Conservation (phyloP, 495 filamentous ascomycete species). For the Cercophora sp. region DNA sequence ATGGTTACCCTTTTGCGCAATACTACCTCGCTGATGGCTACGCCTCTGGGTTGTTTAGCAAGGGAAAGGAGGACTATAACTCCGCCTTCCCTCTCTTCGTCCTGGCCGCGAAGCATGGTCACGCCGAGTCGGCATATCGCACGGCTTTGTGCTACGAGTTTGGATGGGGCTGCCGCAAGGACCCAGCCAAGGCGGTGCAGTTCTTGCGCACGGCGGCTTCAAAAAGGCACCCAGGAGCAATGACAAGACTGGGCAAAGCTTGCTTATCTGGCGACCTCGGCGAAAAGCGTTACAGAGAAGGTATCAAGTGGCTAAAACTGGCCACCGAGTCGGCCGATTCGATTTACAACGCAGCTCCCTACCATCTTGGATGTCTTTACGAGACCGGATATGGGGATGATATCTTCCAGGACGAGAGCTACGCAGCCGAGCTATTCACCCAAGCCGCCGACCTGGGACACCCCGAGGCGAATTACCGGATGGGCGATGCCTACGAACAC, state of each 20-base stretch:
- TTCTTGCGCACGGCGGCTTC: conserved; percentile 88
- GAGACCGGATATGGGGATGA: conserved; percentile 88
- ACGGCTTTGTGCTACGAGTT: conserved; percentile 96
- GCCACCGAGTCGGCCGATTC: conserved; percentile 82
- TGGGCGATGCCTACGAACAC: conserved; percentile 97
- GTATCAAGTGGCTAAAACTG: conserved; percentile 93
- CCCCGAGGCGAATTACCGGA: conserved; percentile 72
- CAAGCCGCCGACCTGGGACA: conserved; percentile 92
- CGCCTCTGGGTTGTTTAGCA: conserved; percentile 90
- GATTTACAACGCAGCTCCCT: conserved; percentile 91
- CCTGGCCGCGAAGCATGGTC: conserved; percentile 92
- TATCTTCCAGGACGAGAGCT: conserved; percentile 82
- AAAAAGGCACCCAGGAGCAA: conserved; percentile 92
- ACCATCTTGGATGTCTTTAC: conserved; percentile 83
- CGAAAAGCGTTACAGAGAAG: conserved; percentile 81
- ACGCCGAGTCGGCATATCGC: conserved; percentile 93
- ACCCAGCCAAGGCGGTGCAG: conserved; percentile 84
- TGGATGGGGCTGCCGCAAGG: conserved; percentile 89
- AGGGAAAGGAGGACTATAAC: conserved; percentile 85
- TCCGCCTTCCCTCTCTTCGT: conserved; percentile 88
- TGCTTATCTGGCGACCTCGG: conserved; percentile 88
- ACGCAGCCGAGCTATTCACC: conserved; percentile 91
- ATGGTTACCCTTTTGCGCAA: conserved; percentile 91
- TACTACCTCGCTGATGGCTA: conserved; percentile 96
- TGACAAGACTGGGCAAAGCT: conserved; percentile 85